Evolutionary conservation across 805 yeast genomes (phyloP).

Genomic region (Kodamaea restingae): DNA sequence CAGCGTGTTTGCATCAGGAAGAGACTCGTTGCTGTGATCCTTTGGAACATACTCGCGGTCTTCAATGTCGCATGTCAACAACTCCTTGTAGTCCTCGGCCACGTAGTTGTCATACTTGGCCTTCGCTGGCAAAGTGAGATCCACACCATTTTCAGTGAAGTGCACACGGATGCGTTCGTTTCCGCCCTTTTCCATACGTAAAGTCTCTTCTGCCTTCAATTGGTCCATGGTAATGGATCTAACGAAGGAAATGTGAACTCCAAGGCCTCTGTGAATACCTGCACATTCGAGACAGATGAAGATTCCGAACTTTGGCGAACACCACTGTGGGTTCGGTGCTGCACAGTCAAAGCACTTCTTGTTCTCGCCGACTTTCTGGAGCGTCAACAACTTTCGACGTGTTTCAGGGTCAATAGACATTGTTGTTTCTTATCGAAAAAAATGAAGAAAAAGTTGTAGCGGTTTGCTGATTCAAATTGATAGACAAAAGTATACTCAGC

Average conservation of each 20-base stretch:
- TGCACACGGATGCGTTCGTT: slow-evolving; percentile 70
- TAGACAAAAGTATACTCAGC: too few relatives aligned
- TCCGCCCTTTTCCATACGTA: slow-evolving; percentile 93
- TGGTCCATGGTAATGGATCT: slow-evolving; percentile 98
- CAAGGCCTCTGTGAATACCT: slow-evolving; percentile 91
- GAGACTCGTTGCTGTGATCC: slow-evolving; percentile 49
- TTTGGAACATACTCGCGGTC: slow-evolving; percentile 67
- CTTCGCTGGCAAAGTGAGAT: slow-evolving; percentile 57
- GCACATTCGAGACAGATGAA: slow-evolving; percentile 98
- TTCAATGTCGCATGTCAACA: slow-evolving; percentile 69
- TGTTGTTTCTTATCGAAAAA: slow-evolving; percentile 3
- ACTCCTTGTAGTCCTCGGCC: slow-evolving; percentile 91
- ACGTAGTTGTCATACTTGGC: slow-evolving; percentile 81
- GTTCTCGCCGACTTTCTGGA: slow-evolving; percentile 80
- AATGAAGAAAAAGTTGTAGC: not conserved
- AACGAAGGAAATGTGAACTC: slow-evolving; percentile 95
- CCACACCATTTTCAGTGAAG: slow-evolving; percentile 69
- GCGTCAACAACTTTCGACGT: slow-evolving; percentile 66
- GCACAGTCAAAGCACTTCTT: slow-evolving; percentile 90
- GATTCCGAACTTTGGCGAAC: slow-evolving; percentile 96
- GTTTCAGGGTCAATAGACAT: slow-evolving; percentile 92
- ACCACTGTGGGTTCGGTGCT: slow-evolving; percentile 99
- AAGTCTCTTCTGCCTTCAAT: slow-evolving; percentile 87
- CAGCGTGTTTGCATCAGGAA: slow-evolving; percentile 27
- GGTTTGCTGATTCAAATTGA: too few relatives aligned